Evolutionary conservation across 257 asterid species (phyloP).

Genomic region (Solanum lycopersicoides): DNA sequence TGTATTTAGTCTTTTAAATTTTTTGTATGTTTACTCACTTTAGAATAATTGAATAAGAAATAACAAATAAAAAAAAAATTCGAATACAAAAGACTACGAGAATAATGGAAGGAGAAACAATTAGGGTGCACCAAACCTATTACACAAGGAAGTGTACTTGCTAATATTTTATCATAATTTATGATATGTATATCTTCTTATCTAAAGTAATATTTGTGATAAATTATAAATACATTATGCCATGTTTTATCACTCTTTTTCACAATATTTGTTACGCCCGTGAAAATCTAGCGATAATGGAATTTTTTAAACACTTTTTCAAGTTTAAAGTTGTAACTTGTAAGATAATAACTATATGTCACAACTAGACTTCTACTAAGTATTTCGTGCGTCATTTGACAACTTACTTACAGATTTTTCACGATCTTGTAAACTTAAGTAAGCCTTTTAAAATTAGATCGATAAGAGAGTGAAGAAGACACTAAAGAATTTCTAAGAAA

Average conservation of each 20-base stretch:
- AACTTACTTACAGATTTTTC: too few species aligned
- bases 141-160: neutral
- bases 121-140: neutral
- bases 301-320: neutral
- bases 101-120: neutral
- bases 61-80: too few species aligned
- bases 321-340: neutral
- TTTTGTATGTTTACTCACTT: neutral
- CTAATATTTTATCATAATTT: too few species aligned
- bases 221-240: neutral
- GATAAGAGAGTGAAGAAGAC: too few species aligned
- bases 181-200: too few species aligned
- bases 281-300: neutral
- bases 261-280: neutral
- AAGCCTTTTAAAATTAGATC: too few species aligned
- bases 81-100: neutral
- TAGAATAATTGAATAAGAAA: neutral
- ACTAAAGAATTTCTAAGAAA: too few species aligned
- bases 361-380: too few species aligned
- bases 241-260: neutral
- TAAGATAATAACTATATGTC: neutral
- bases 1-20: neutral
- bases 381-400: too few species aligned
- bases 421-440: too few species aligned
- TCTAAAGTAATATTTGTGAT: neutral